These are phyloP conservation scores for Penicillium canariense DNA, from an alignment of 495 filamentous ascomycete genomes.

Conservation along the genomic window DNA sequence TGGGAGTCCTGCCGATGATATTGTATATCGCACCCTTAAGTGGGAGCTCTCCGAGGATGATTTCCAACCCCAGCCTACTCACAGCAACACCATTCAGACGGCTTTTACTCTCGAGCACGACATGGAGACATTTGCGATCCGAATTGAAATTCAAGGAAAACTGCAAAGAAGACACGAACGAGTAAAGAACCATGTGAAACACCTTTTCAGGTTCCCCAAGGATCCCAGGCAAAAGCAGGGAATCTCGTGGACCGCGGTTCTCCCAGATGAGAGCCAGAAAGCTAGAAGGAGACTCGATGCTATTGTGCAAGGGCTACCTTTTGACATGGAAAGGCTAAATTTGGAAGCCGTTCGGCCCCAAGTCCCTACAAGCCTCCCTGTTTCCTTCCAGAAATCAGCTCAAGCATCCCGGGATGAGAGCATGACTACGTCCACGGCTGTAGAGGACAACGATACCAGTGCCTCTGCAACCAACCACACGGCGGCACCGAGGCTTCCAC, in stretches of 20 bases:
- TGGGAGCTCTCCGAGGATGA: slow-evolving; percentile 31
- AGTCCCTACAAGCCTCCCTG: slow-evolving; percentile 1
- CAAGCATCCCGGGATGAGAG: not conserved
- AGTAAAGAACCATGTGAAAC: not conserved
- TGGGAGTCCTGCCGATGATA: not conserved
- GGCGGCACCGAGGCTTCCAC: not conserved
- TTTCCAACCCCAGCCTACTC: slow-evolving; percentile 24
- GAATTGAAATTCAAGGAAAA: slow-evolving; percentile 28
- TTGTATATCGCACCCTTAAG: slow-evolving; percentile 21
- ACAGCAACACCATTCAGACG: slow-evolving; percentile 30
- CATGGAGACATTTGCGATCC: slow-evolving; percentile 29
- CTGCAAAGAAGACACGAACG: slow-evolving; percentile 5
- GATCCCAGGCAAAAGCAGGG: slow-evolving; percentile 10
- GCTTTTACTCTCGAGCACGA: slow-evolving; percentile 35
- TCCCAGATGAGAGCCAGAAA: not conserved
- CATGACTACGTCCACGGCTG: not conserved
- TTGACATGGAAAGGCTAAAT: slow-evolving; percentile 6
- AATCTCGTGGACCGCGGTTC: slow-evolving; percentile 7
- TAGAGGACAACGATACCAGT: not conserved
- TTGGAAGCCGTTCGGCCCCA: slow-evolving; percentile 1
- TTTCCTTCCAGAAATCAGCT: not conserved
- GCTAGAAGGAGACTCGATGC: slow-evolving; percentile 12
- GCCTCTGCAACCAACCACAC: not conserved
- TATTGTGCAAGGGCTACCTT: slow-evolving; percentile 4
- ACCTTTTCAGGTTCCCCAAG: slow-evolving; percentile 2